These are phyloP conservation scores for Diplotaxis tenuifolia DNA, from an alignment of 345 rosid species.

Conservation along the genomic window DNA sequence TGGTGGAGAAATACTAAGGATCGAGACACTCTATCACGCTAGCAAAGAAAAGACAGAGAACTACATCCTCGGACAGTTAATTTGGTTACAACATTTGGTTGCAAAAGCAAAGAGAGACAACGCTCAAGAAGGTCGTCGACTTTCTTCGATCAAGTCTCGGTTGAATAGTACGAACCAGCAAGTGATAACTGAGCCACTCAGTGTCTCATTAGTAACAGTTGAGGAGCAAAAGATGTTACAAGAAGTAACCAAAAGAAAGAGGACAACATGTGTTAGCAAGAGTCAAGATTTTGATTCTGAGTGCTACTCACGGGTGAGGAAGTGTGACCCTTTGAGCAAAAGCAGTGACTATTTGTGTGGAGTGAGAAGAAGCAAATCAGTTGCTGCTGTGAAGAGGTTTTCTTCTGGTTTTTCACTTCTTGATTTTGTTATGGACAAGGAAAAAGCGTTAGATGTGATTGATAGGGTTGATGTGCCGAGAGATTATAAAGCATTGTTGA, in stretches of 20 bases:
- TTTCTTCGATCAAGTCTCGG: constrained; percentile 25
- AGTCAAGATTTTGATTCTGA: constrained; percentile 48
- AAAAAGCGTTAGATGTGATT: constrained; percentile 56
- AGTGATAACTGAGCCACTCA: constrained; percentile 21
- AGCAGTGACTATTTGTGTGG: constrained; percentile 42
- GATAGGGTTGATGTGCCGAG: constrained; percentile 46
- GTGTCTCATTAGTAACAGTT: constrained; percentile 29
- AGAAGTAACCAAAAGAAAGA: constrained; percentile 32
- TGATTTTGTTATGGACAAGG: constrained; percentile 49
- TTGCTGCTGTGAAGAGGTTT: constrained; percentile 34
- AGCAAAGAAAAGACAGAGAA: constrained; percentile 73
- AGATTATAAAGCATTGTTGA: constrained; percentile 27
- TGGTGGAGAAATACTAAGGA: constrained; percentile 56
- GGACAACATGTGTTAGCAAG: constrained; percentile 39
- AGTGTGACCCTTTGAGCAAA: constrained; percentile 50
- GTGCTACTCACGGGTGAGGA: constrained; percentile 36
- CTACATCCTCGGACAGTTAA: constrained; percentile 69
- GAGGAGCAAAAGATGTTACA: constrained; percentile 48
- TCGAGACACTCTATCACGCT: constrained; percentile 90
- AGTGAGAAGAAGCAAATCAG: constrained; percentile 44
- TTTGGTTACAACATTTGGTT: constrained; percentile 82
- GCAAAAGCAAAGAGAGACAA: constrained; percentile 41
- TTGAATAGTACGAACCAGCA: constrained; percentile 30
- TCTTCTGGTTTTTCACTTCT: constrained; percentile 48
- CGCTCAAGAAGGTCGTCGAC: constrained; percentile 25